Evolutionary conservation across 768 basidiomycete species (phyloP).

Genomic region (Strobilomyces dryophilus): DNA sequence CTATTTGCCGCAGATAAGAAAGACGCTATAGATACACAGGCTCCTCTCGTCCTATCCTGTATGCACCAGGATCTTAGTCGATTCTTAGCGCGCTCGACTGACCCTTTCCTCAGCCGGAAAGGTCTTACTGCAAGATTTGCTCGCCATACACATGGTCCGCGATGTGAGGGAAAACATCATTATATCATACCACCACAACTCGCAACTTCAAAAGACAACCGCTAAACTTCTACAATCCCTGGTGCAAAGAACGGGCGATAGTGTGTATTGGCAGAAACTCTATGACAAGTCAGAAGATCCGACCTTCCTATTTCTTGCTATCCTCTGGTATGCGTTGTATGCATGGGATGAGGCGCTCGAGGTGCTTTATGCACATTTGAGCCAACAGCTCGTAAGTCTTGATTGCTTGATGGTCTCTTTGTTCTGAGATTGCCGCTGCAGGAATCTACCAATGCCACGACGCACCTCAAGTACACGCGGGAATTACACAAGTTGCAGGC

Average conservation of each 20-base stretch:
- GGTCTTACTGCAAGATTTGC: constrained; percentile 32
- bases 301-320: constrained; percentile 33
- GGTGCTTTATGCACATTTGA: constrained; percentile 47
- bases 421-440: constrained; percentile 15
- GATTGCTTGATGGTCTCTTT: background rate
- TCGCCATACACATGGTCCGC: constrained; percentile 39
- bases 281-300: constrained; percentile 30
- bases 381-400: constrained; percentile 36
- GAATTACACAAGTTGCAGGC: constrained; percentile 59
- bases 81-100: background rate
- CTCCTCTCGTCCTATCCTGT: too few species aligned
- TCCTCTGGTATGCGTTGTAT: constrained; percentile 58
- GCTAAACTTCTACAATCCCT: constrained; percentile 27
- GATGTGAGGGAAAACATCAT: constrained; percentile 23
- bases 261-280: constrained; percentile 36
- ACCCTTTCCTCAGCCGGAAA: constrained; percentile 9
- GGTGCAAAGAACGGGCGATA: constrained; percentile 31
- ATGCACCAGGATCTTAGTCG: too few species aligned
- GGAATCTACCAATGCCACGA: constrained; percentile 41
- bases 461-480: constrained; percentile 41
- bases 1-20: too few species aligned
- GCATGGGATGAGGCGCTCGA: constrained; percentile 61
- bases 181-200: constrained; percentile 34
- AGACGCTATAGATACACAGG: too few species aligned
- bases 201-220: constrained; percentile 23